Evolutionary conservation across 75 land plant species (phyloP), one percentile per base, ranked within the genome.

Genomic region (Azolla pinnata): DNA sequence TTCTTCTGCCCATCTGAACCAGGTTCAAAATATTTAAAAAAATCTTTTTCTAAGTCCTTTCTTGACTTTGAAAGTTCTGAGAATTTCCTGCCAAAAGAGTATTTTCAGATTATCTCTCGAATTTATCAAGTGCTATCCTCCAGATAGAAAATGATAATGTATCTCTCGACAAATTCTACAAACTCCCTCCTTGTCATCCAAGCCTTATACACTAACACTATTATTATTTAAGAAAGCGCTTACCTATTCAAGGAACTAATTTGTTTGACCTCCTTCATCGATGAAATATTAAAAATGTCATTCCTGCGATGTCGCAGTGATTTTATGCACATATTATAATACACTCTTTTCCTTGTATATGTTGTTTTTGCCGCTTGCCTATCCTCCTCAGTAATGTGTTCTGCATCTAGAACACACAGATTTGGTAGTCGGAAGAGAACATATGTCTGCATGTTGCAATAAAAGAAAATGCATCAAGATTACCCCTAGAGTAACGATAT

Each of bases 281-380:
- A 27, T 30, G 57, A 12, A 4, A 47, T 20, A 34, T 25, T 65
- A 7, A 54, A 10, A 40, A 54, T 60, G 12, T 64, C 58, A 20
- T 60, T 55, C 38, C 64, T 60, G 12, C 40, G 59, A 29, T 66
- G 75, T 58, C 61, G 70, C 63, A 72, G 38, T 16, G 75, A 66
- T 23, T 72, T 72, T 29, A 72, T 72, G 63, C 75, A 72, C 75
- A 72, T 72, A 44, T 72, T 72, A 45, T 72, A 72, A 51, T 72
- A 72, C 3, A 72, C 75, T 17, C 75, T 31, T 51, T 72, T 72
- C 25, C 75, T 48, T 53, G 75, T 66, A 29, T 72, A 72, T 28
- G 53, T 72, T 33, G 69, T 62, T 29, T 61, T 60, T 1, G 75
- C 75, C 18, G 70, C 69, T 53, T 66, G 75, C 27, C 66, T 72